Evolutionary conservation across 2,329 filamentous ascomycete genomes (phyloP), one percentile per base, ranked within the genome.

Genomic region (Sarocladium kiliense): DNA sequence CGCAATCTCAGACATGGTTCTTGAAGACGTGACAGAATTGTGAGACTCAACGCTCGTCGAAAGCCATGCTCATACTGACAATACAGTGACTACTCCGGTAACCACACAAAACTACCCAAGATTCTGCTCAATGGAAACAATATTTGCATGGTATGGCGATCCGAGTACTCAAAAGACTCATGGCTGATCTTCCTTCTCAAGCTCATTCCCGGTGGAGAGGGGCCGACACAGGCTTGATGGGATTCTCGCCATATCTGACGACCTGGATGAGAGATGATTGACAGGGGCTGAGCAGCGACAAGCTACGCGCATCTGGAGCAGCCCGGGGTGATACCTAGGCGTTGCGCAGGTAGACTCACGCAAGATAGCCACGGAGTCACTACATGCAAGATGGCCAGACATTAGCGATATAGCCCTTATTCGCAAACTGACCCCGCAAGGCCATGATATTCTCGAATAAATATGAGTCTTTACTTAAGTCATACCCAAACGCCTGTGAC

Each of bases 101-200:
- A 88, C 64, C 87, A 93, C 72, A 89, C 86, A 45, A 96, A 96
- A 71, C 82, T 99, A 39, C 82, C 91, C 53, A 97, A 97, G 79
- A 96, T 99, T 58, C 75, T 99, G 41, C 77, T 99, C 37, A 99
- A 99, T 66, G 94, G 94, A 56, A 99, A 99, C 76, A 97, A 97
- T 67, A 91, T 99, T 61, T 97, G 93, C 88, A 99, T 99, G 94
- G 94, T 96, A 81, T 55, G 79, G 63, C 16, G n/a, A n/a, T n/a
- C n/a, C n/a, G n/a, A n/a, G 4, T 11, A 16, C n/a, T 23, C 2
- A 5, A 34, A 51, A 3, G 7, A 14, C 39, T 11, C 19, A 25
- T 23, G 11, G 21, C 47, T 39, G 32, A 14, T 6, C 12, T 11
- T 30, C 36, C n/a, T n/a, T n/a, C 9, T 58, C 3, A n/a, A 91